These are phyloP conservation scores for Cystobasidium pallidum DNA, from an alignment of 1,284 basidiomycete species.

Conservation along the genomic window DNA sequence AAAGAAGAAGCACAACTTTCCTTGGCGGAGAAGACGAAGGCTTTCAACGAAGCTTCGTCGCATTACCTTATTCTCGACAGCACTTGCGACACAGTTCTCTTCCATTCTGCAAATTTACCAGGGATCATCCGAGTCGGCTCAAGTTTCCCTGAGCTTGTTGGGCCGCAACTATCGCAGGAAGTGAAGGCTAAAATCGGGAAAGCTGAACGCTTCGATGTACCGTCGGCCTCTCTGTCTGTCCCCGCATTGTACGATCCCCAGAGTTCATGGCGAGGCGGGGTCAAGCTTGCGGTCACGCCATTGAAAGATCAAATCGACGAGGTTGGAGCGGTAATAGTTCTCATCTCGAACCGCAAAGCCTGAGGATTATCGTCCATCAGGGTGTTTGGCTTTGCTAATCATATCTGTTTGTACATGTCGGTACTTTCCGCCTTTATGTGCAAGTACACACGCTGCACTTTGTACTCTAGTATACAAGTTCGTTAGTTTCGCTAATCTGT, in stretches of 20 bases:
- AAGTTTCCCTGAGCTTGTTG: constrained; percentile 27
- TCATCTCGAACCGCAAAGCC: constrained; percentile 23
- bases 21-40: constrained; percentile 40
- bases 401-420: background rate
- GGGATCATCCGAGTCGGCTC: constrained; percentile 15
- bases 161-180: constrained; percentile 16
- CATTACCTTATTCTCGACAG: constrained; percentile 41
- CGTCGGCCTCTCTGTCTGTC: constrained; percentile 12
- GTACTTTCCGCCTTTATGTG: background rate
- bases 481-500: background rate
- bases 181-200: constrained; percentile 20
- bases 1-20: constrained; percentile 35
- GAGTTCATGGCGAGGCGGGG: constrained; percentile 22
- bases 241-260: constrained; percentile 1
- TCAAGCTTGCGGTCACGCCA: constrained; percentile 31
- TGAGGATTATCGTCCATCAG: no score
- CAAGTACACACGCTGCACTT: background rate
- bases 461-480: background rate
- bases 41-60: constrained; percentile 42
- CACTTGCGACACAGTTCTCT: constrained; percentile 21
- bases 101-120: constrained; percentile 38
- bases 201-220: constrained; percentile 33
- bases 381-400: background rate
- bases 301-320: constrained; percentile 43
- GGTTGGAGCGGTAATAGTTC: constrained; percentile 40